Base-by-base conservation (phyloP, 164 flowering plant species). In the Platanus orientalis region DNA sequence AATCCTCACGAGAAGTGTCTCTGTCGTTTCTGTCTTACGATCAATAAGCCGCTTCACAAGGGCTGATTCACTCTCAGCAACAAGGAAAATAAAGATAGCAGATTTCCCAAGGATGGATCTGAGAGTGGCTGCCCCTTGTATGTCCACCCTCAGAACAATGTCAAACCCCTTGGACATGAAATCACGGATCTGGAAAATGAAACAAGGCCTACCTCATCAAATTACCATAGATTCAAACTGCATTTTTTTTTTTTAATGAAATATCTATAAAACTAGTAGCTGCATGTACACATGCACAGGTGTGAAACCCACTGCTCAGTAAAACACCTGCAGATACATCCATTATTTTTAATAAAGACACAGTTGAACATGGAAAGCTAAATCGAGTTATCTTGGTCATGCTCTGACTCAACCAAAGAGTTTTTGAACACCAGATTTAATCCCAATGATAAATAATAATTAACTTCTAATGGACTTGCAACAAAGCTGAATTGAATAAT, bases 101-200 rank as follows among this genome's bases (percentile, higher is more conserved):
- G 92, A 85, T 40, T 81, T 24, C 44, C 92, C 87, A 14, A 90
- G 70, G 25, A 85, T 79, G 63, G 68, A 75, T 62, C 82, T 84
- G 70, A 93, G 68, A 0, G 90, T 85, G 3, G 84, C 75, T 0
- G 96, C 98, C 16, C 98, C 97, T 55, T 90, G 98, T 28, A 90
- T 81, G 62, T 93, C 98, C 20, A 93, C 98, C 60, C 97, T 84
- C 73, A 93, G 29, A 36, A 90, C 84, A 42, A 93, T 79, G 59
- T 93, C 98, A 64, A 48, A 75, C 68, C 98, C 97, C 65, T 77
- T 85, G 0, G 80, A 79, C 97, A 90, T 84, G 57, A 58, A 84
- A 25, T 93, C 92, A 26, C 91, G 62, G 39, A 93, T 87, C 63
- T 89, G 67, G 53, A 58, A 30, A 56, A 7, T n/a, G 5, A 61